A percentile compares a stretch with the other conserved stretches of the same genome.
Conservation (phyloP, 495 filamentous ascomycete species). For the Aspergillus mulundensis region DNA sequence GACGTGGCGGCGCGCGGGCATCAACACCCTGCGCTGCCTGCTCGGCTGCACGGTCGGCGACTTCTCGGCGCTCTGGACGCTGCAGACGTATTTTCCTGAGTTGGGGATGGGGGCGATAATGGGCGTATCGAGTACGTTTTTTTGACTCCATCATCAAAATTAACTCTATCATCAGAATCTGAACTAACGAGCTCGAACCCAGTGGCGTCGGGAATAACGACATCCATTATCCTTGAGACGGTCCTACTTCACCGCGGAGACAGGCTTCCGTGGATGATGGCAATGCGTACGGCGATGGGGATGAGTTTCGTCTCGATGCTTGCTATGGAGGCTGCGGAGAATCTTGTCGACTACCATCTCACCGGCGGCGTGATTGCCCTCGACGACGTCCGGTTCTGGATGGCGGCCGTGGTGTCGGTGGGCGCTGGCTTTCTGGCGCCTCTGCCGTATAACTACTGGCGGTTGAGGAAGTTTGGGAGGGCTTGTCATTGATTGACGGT, state of each 20-base stretch:
- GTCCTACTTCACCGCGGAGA: slow-evolving; percentile 41
- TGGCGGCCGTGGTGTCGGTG: slow-evolving; percentile 32
- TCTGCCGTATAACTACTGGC: slow-evolving; percentile 45
- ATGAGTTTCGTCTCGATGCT: slow-evolving; percentile 50
- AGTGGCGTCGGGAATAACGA: slow-evolving; percentile 43
- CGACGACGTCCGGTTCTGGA: slow-evolving; percentile 32
- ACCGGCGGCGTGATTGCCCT: slow-evolving; percentile 41
- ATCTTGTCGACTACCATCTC: slow-evolving; percentile 44
- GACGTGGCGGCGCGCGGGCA: slow-evolving; percentile 35
- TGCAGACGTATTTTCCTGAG: slow-evolving; percentile 35
- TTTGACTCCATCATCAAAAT: no score
- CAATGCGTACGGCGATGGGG: slow-evolving; percentile 40
- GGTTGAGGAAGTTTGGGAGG: slow-evolving; percentile 39
- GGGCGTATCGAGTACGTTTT: slow-evolving; percentile 18
- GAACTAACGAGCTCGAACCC: not conserved
- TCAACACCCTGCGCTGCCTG: slow-evolving; percentile 45
- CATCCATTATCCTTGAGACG: slow-evolving; percentile 43
- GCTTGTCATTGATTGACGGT: slow-evolving; percentile 34
- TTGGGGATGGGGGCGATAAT: slow-evolving; percentile 38
- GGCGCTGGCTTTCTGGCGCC: slow-evolving; percentile 41
- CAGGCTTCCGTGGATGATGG: slow-evolving; percentile 31
- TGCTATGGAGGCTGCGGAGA: slow-evolving; percentile 44
- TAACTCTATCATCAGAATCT: no score
- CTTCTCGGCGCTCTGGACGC: slow-evolving; percentile 36
- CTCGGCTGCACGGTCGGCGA: slow-evolving; percentile 43